phyloP scores from a whole-genome alignment of 169 alveolate species.

The Eimeria praecox region DNA sequence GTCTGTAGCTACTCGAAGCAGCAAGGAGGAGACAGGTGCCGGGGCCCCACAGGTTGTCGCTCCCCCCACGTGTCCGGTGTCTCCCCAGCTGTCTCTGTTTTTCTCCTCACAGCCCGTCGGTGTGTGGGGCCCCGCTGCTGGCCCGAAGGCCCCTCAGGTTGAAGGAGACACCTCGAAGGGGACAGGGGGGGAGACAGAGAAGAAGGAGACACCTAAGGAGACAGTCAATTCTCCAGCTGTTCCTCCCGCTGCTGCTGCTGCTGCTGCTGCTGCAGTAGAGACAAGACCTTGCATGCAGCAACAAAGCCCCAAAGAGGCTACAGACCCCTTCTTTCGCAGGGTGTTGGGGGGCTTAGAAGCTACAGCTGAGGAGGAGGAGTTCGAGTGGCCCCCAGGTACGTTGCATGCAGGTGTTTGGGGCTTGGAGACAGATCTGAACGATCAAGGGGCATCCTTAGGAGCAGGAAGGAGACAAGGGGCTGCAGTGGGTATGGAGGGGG shows the following conservation, averaged over 20 bases:
- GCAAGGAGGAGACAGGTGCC: neutral
- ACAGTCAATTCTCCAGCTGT: neutral
- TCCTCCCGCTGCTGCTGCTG: neutral
- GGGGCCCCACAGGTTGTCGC: conserved; percentile 1
- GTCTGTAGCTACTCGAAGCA: neutral
- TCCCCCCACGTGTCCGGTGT: neutral
- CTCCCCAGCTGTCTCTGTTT: neutral
- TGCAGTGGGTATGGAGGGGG: conserved; percentile 11
- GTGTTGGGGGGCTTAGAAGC: conserved; percentile 55
- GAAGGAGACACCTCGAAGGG: neutral
- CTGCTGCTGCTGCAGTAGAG: neutral
- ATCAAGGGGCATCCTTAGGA: neutral
- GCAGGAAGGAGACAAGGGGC: conserved; percentile 6
- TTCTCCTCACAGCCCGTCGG: neutral
- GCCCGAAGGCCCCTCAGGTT: neutral
- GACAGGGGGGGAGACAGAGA: neutral
- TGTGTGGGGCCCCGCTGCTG: neutral
- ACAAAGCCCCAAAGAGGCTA: neutral
- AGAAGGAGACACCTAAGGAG: neutral
- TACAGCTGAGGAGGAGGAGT: conserved; percentile 14
- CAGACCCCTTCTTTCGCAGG: neutral
- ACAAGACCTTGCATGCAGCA: neutral
- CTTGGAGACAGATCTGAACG: neutral
- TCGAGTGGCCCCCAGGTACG: neutral
- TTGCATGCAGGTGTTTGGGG: neutral